Evolutionary conservation across 306 rosid genomes (phyloP), one percentile per base, ranked within the genome.

Genomic region (Prunus kanzakura): DNA sequence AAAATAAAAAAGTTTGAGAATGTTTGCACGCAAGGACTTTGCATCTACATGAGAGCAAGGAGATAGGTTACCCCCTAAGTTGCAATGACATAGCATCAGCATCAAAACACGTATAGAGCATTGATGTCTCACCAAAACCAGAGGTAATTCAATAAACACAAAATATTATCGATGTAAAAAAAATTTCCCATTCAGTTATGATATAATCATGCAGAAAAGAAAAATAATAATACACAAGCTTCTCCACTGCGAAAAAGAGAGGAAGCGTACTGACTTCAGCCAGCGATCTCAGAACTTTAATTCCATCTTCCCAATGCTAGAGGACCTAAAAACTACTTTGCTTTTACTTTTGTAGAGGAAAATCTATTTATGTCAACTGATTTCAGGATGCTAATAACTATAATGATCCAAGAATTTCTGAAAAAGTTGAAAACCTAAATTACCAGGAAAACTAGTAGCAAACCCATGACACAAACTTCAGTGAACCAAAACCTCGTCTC

Each of bases 361-460:
- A 70, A 30, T 15, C 16, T 9, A 43, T 57, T 72, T 15, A 8
- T 58, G 66, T 18, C 63, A 71, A 30, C 74, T 51, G 30, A 54
- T 58, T 11, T 54, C 20, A 54, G 35, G 50, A 54, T n/a, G 41
- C 1, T 1, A 14, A 14, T 35, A n/a, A 72, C 20, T 72, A 55
- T 1, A 35, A 35, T 22, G 38, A 38, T 10, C 8, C 25, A 57
- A 45, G 55, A 55, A 57, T 19, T 13, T 41, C 67, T 57, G 25
- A 41, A 71, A 72, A 72, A 23, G 22, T 43, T 58, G 16, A 72
- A 7, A 12, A 72, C 66, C 23, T 18, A 41, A 72, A 72, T 29
- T 27, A 23, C 23, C 18, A 3, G 9, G 51, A 57, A 71, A 56
- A 3, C 15, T 14, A 55, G 14, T 56, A 7, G 22, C 51, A 72